Evolutionary conservation across 192 early-diverging fungal genomes (phyloP).

Genomic region (Rhizoclosmatium globosum): DNA sequence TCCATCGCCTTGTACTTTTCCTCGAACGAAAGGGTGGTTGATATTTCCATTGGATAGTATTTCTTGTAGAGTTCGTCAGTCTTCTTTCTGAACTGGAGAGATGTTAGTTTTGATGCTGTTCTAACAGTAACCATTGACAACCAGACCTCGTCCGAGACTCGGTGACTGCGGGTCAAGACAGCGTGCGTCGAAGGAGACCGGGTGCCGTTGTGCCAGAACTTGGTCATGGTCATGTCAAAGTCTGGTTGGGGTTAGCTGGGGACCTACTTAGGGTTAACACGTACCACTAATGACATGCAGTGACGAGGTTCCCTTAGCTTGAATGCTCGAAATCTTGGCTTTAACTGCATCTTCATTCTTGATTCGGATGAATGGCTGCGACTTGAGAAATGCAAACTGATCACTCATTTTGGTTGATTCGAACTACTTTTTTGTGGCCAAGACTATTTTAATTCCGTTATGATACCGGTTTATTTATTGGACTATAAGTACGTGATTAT

Average conservation of each 20-base stretch:
- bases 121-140: neutral
- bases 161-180: conserved; percentile 45
- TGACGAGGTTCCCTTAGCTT: conserved; percentile 54
- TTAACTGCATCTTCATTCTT: conserved; percentile 43
- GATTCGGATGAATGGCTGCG: conserved; percentile 31
- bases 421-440: too few relatives aligned
- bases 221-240: conserved; percentile 81
- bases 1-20: conserved; percentile 74
- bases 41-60: conserved; percentile 83
- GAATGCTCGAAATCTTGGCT: conserved; percentile 58
- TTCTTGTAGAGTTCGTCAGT: conserved; percentile 60
- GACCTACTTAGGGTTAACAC: neutral
- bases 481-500: too few relatives aligned
- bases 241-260: conserved; percentile 42
- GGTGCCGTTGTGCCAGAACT: conserved; percentile 50
- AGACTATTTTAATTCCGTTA: too few relatives aligned
- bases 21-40: conserved; percentile 52
- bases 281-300: conserved; percentile 67
- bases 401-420: too few relatives aligned
- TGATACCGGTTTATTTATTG: too few relatives aligned
- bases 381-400: neutral
- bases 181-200: conserved; percentile 58
- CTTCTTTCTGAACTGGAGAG: conserved; percentile 53
- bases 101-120: too few relatives aligned
- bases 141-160: conserved; percentile 49